Evolutionary conservation across 768 basidiomycete species (phyloP).

Genomic region (Amanita brunnescens): DNA sequence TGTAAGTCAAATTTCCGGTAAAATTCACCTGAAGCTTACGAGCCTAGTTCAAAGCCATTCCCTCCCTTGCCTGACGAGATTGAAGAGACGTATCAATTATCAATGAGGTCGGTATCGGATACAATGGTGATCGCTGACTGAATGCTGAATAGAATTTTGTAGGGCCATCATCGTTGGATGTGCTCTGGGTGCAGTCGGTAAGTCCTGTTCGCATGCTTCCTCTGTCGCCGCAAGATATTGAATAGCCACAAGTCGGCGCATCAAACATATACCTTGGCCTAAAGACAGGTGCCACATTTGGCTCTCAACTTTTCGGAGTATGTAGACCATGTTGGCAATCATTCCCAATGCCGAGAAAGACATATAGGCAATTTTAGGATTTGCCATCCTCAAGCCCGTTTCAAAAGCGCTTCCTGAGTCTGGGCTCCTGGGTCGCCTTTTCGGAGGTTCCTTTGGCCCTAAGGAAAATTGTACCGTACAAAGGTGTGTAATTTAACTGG

Average conservation of each 20-base stretch:
- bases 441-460: conserved; percentile 50
- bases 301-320: conserved; percentile 53
- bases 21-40: no score
- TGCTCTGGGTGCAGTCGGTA: conserved; percentile 38
- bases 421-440: conserved; percentile 32
- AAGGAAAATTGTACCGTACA: conserved; percentile 63
- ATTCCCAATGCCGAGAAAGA: background rate
- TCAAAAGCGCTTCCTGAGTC: conserved; percentile 39
- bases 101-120: conserved; percentile 28
- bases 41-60: conserved; percentile 38
- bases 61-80: conserved; percentile 39
- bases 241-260: conserved; percentile 31
- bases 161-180: conserved; percentile 45
- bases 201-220: background rate
- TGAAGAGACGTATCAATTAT: conserved; percentile 44
- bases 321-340: conserved; percentile 13
- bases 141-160: background rate
- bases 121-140: background rate
- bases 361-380: conserved; percentile 44
- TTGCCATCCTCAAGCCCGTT: conserved; percentile 50
- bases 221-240: background rate
- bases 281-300: conserved; percentile 63
- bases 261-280: conserved; percentile 62
- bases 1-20: background rate
- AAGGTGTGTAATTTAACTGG: conserved; percentile 24